Evolutionary conservation across 177 flowering plant genomes (phyloP).

Genomic region (Vitis hybrid): DNA sequence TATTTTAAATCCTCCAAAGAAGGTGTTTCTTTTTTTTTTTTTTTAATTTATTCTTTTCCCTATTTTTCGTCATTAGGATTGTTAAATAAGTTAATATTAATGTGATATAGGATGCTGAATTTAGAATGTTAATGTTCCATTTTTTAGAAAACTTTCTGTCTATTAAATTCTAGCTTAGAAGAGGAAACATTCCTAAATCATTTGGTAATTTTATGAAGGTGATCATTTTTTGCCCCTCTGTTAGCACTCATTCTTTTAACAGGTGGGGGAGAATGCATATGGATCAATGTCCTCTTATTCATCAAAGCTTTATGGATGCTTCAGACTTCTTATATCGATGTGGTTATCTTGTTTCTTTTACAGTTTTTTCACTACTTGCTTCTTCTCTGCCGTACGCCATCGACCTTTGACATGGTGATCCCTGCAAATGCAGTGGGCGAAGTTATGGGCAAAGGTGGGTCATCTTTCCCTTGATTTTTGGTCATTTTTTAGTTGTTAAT

Average conservation of each 20-base stretch:
- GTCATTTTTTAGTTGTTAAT: background rate
- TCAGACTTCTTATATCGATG: background rate
- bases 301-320: constrained; percentile 64
- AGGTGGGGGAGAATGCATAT: constrained; percentile 78
- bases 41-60: too few relatives aligned
- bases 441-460: constrained; percentile 86
- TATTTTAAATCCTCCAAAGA: too few relatives aligned
- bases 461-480: background rate
- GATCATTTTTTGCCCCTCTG: background rate
- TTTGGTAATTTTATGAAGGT: background rate
- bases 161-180: too few relatives aligned
- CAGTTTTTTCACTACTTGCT: background rate
- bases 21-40: too few relatives aligned
- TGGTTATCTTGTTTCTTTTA: background rate
- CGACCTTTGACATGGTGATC: constrained; percentile 68
- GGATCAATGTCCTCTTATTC: constrained; percentile 72
- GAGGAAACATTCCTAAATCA: background rate
- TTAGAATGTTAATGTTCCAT: too few relatives aligned
- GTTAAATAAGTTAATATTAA: too few relatives aligned
- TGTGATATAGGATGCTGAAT: too few relatives aligned
- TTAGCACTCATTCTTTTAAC: background rate
- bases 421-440: constrained; percentile 91
- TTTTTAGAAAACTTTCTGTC: too few relatives aligned
- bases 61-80: too few relatives aligned
- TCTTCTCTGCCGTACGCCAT: constrained; percentile 21